Evolutionary conservation across 164 flowering plant genomes (phyloP), one percentile per base, ranked within the genome.

Genomic region (Liquidambar formosana): DNA sequence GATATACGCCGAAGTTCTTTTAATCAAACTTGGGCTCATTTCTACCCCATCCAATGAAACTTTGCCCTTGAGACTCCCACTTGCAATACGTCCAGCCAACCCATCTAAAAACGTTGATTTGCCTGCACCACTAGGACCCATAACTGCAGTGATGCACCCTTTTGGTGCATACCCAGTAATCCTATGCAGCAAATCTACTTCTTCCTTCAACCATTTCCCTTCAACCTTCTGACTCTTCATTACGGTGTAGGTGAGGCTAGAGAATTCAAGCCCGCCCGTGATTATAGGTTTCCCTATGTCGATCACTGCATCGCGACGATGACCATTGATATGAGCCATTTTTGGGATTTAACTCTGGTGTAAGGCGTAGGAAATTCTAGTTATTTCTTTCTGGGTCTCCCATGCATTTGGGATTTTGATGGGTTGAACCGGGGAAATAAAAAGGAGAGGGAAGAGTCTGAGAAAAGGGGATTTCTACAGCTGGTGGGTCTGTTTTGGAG

Each of bases 51-150:
- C 87, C 43, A 88, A 44, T 0, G 90, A 67, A 23, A 88, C 86
- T 73, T 68, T 69, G 0, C 92, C 96, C 79, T 71, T 73, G 3
- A 90, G 84, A 57, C 96, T 90, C 43, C 89, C 91, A 19, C 86
- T 84, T 0, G 96, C 86, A n/a, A 90, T 90, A 19, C 91, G 66
- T 10, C 91, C 89, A 8, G 96, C 93, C 49, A 90, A 18, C 0
- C 81, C 91, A 72, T 90, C 96, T 77, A 90, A 66, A 44, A 90
- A 74, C 0, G 93, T 88, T 0, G 93, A 90, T 60, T 90, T 90
- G 14, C 95, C 95, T 0, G 95, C 90, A 46, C 92, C 95, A 67
- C 92, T 88, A 5, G 90, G 89, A 61, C 93, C 96, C 89, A 90
- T 84, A 8, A 88, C 91, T 0, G 93, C 96, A 0, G 89, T 85